These are phyloP conservation scores for Eucalyptus erythrocorys DNA, from an alignment of 345 rosid genomes.

Conservation along the genomic window DNA sequence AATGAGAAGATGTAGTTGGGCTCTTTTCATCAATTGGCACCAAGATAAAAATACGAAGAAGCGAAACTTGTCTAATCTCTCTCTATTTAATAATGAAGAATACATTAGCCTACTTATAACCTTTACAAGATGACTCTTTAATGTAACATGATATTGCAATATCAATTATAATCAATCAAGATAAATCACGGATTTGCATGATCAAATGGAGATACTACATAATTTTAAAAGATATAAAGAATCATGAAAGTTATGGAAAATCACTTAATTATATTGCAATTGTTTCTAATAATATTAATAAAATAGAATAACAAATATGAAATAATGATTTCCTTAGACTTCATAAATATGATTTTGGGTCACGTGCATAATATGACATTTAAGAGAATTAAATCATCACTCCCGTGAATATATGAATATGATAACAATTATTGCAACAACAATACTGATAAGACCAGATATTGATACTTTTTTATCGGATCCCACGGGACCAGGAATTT, in stretches of 20 bases:
- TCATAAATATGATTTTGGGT: background rate
- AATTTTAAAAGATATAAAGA: background rate
- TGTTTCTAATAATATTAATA: background rate
- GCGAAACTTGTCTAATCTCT: too few species aligned
- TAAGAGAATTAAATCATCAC: background rate
- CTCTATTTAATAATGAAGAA: too few species aligned
- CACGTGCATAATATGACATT: background rate
- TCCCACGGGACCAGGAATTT: background rate
- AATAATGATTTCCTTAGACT: background rate
- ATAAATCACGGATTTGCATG: too few species aligned
- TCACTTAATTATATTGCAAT: background rate
- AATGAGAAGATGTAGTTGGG: too few species aligned
- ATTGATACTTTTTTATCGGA: background rate
- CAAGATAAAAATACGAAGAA: too few species aligned
- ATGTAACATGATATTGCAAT: too few species aligned
- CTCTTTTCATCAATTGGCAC: too few species aligned
- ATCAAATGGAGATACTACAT: too few species aligned
- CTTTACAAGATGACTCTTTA: too few species aligned
- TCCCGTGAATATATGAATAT: background rate
- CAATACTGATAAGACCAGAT: background rate
- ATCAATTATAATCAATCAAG: background rate
- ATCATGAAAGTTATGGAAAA: background rate
- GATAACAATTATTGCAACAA: background rate
- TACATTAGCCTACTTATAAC: too few species aligned
- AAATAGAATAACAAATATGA: background rate